These are phyloP conservation scores for Domatiomyces globalis DNA, from an alignment of 2,329 filamentous ascomycete species.

Conservation along the genomic window DNA sequence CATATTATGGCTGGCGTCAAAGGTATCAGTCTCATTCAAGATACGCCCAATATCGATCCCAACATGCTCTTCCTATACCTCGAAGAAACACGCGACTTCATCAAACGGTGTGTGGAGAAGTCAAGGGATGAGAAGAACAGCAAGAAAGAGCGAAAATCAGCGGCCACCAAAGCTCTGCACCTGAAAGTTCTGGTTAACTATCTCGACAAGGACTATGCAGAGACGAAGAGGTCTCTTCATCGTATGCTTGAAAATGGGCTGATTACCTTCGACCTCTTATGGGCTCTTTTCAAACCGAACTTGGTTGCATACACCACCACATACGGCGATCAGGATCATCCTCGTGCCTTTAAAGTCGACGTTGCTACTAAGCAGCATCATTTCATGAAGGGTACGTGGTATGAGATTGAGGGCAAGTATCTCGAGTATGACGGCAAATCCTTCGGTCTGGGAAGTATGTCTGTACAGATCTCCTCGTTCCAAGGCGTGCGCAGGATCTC, in stretches of 20 bases:
- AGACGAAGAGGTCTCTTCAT: slow-evolving; percentile 65
- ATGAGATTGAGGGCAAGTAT: slow-evolving; percentile 59
- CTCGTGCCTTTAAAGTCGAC: slow-evolving; percentile 70
- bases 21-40: slow-evolving; percentile 65
- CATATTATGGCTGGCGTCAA: slow-evolving; percentile 64
- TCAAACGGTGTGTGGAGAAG: slow-evolving; percentile 51
- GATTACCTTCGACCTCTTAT: slow-evolving; percentile 56
- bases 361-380: slow-evolving; percentile 55
- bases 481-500: slow-evolving; percentile 72
- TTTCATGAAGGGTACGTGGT: slow-evolving; percentile 60
- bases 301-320: slow-evolving; percentile 64
- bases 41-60: slow-evolving; percentile 58
- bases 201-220: slow-evolving; percentile 66
- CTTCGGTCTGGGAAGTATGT: slow-evolving; percentile 61
- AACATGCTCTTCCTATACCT: slow-evolving; percentile 64
- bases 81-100: slow-evolving; percentile 54
- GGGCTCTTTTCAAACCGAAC: slow-evolving; percentile 52
- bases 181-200: slow-evolving; percentile 61
- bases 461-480: slow-evolving; percentile 58
- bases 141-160: slow-evolving; percentile 26
- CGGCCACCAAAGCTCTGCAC: slow-evolving; percentile 27
- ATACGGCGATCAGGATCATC: slow-evolving; percentile 62
- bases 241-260: slow-evolving; percentile 54
- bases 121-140: slow-evolving; percentile 42
- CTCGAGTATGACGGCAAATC: slow-evolving; percentile 80